Base-by-base conservation (phyloP, 2,329 filamentous ascomycete species). In the Ascochyta clinopodiicola region DNA sequence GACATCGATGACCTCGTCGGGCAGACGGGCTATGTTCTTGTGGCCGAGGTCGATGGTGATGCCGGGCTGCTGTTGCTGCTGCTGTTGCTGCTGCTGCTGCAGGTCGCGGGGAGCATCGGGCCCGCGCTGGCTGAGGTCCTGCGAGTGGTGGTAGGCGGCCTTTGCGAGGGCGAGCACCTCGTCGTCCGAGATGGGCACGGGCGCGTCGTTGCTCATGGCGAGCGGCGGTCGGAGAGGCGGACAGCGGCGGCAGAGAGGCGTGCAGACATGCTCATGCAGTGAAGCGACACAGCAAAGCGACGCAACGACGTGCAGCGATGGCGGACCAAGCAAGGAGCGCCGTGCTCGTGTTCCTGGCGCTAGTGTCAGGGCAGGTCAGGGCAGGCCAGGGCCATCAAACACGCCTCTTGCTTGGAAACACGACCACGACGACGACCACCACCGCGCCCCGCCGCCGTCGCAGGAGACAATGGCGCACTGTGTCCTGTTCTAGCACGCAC, bases 41-140 rank as follows among this genome's bases (percentile, higher is more conserved):
- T 89, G 86, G 74, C 89, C 91, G 60, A 93, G 77, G 74, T 93
- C 89, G 65, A 94, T 88, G 29, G 90, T 93, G 55, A 92, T 85
- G 56, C 90, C 90, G 1, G 87, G 86, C 69, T 87, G 72, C 77
- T 86, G 86, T 69, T 87, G 72, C 77, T 86, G 69, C 59, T 69
- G 68, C 82, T 86, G 61, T 59, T 17, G 86, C 69, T 87, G 72
- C 77, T 86, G 69, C 59, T 69, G 68, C 82, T 86, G 61, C 60
- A 74, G 85, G 81, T 57, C 82, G 81, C 69, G 67, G 58, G 81
- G 83, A 71, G 89, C 86, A 44, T 80, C 84, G 65, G 68, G 71
- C 50, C 68, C 69, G 25, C 72, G 73, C 55, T 75, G 71, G 60
- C 82, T 81, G 62, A 88, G 87, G 70, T 88, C 88, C 63, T 87